phyloP scores from a whole-genome alignment of 2,329 filamentous ascomycete species.

The Sporothrix brunneoviolacea region DNA sequence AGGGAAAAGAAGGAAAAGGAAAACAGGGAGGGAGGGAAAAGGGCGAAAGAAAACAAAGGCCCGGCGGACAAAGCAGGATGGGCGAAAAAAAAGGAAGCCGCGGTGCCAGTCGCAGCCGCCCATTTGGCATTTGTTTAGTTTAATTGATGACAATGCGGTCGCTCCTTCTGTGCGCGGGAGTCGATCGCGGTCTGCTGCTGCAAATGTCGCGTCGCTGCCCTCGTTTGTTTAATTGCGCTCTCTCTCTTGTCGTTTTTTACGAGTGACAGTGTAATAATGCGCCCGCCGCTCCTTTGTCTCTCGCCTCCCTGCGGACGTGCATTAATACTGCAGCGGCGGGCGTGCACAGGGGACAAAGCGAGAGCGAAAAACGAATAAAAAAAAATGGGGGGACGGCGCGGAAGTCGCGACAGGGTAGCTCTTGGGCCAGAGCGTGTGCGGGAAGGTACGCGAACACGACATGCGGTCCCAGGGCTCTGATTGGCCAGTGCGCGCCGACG shows the following conservation, averaged over 20 bases:
- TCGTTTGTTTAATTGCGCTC: no score
- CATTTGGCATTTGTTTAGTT: conserved; percentile 16
- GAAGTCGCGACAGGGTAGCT: conserved; percentile 11
- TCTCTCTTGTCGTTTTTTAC: no score
- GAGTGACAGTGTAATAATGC: no score
- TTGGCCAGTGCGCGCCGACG: conserved; percentile 5
- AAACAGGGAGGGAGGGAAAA: conserved; percentile 1
- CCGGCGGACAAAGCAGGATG: not conserved
- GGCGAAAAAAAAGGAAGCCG: conserved; percentile 4
- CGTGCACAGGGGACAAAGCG: no score
- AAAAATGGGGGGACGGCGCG: not conserved
- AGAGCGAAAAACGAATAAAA: not conserved
- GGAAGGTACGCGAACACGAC: conserved; percentile 11
- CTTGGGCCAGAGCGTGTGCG: not conserved
- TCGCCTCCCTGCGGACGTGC: not conserved
- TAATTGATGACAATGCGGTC: conserved; percentile 17
- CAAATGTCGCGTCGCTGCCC: conserved; percentile 17
- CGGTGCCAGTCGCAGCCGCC: conserved; percentile 8
- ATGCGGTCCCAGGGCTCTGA: not conserved
- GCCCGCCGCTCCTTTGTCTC: not conserved
- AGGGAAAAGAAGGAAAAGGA: not conserved
- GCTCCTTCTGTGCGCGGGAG: conserved; percentile 2
- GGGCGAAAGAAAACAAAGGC: not conserved
- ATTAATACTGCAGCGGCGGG: no score
- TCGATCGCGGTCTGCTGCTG: conserved; percentile 18